phyloP scores from a whole-genome alignment of 371 early-diverging fungal species.

The Saksenaea vasiformis region DNA sequence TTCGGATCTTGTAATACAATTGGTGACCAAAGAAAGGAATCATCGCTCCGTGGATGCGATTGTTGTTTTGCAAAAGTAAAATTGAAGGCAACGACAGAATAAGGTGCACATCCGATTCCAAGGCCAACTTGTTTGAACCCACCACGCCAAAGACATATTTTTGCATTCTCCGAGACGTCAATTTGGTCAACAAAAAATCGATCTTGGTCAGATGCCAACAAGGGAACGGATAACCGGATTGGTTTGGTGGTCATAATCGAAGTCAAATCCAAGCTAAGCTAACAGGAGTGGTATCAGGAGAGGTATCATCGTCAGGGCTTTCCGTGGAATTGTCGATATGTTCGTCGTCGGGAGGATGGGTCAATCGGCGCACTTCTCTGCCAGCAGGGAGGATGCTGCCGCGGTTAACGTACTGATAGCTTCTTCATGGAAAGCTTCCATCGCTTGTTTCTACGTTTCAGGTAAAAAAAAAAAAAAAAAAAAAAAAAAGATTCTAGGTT shows the following conservation, averaged over 20 bases:
- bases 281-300: constrained; percentile 12
- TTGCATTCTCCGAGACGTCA: constrained; percentile 22
- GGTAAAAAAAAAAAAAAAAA: too few species aligned
- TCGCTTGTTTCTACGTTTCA: background rate
- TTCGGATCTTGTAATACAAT: constrained; percentile 12
- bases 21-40: constrained; percentile 16
- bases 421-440: constrained; percentile 9
- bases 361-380: constrained; percentile 1
- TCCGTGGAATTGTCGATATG: constrained; percentile 4
- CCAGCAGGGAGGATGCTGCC: background rate
- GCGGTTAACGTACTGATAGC: constrained; percentile 1
- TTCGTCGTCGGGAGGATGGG: background rate
- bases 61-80: constrained; percentile 24
- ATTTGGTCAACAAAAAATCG: constrained; percentile 16
- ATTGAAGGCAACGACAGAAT: constrained; percentile 18
- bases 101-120: constrained; percentile 18
- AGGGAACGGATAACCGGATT: constrained; percentile 14
- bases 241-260: too few species aligned
- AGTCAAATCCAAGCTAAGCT: background rate
- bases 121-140: constrained; percentile 11
- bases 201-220: constrained; percentile 12
- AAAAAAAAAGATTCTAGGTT: too few species aligned
- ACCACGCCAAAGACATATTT: constrained; percentile 21
- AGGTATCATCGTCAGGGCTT: background rate
- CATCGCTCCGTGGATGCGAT: constrained; percentile 18